Base-by-base conservation (phyloP, 2,329 filamentous ascomycete species). In the Penicillium paneum region DNA sequence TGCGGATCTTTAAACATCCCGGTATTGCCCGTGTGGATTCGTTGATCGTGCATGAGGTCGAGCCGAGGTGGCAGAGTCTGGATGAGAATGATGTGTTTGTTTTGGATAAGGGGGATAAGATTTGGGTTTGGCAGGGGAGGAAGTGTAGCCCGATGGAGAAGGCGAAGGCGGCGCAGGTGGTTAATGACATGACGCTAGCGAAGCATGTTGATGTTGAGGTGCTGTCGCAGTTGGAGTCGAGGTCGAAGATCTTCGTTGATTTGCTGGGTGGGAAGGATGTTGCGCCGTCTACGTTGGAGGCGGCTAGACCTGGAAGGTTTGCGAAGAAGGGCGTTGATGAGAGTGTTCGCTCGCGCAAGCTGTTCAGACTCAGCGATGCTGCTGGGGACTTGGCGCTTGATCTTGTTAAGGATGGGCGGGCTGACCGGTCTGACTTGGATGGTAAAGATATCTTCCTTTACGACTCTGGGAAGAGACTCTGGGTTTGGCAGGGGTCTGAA, bases 121-220 rank as follows among this genome's bases (percentile, higher is more conserved):
- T 88, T 60, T 87, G 82, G 78, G 82, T 87, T 4, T 89, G 86
- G 86, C 86, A 88, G 72, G 86, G 86, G 47, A 79, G 78, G 63
- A 78, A 77, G 39, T 86, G 83, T 66, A 84, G 81, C 43, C 85
- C 85, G 0, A 86, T 87, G 83, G 86, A 89, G 65, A 88, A 86
- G 73, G 81, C 81, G 41, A 86, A 85, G 72, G 83, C 84, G 0
- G 85, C 85, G 0, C 83, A 86, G 67, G 83, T 88, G 2, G 85
- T 88, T 5, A 80, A 86, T 49, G 66, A 70, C 21, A 59, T 71
- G 63, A 86, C 81, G 0, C 71, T 83, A 8, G 83, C 83, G 12
- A 88, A 87, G 65, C 68, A 85, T 59, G 67, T 82, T 41, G 83
- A 87, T 50, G 83, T 87, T 26, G 84, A 88, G 67, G 85, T 89